Percentiles rank a stretch among this genome's conserved stretches.
phyloP scores from a whole-genome alignment of 805 yeast genomes.

The Candida cerambycidarum region DNA sequence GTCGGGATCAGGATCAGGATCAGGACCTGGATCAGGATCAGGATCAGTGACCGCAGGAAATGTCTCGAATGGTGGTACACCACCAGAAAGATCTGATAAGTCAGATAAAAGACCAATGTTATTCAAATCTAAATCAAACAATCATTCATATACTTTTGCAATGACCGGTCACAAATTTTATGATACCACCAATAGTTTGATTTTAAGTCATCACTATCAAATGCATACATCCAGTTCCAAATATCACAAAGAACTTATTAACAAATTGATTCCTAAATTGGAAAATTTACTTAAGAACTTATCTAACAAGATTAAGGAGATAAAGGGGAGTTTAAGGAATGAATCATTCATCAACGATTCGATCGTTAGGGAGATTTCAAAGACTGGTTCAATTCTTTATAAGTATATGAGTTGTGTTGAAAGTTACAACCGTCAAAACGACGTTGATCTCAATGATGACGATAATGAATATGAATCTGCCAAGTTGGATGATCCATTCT shows the following conservation, averaged over 20 bases:
- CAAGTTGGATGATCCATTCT: slow-evolving; percentile 40
- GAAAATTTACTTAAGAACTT: slow-evolving; percentile 37
- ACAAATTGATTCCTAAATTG: slow-evolving; percentile 36
- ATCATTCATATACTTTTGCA: slow-evolving; percentile 2
- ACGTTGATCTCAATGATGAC: slow-evolving; percentile 17
- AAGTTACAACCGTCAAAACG: slow-evolving; percentile 30
- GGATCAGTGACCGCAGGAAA: slow-evolving; percentile 10
- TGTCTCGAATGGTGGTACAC: slow-evolving; percentile 9
- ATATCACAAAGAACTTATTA: slow-evolving; percentile 30
- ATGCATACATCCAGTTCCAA: slow-evolving; percentile 26
- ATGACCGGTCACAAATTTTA: slow-evolving; percentile 4
- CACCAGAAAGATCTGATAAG: neutral
- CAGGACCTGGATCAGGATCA: no score
- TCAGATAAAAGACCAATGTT: slow-evolving; percentile 21
- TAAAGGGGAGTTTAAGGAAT: slow-evolving; percentile 38
- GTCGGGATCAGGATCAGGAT: slow-evolving; percentile 5
- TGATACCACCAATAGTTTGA: slow-evolving; percentile 22
- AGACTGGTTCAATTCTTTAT: slow-evolving; percentile 55
- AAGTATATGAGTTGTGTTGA: slow-evolving; percentile 33
- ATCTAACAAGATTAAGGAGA: slow-evolving; percentile 40
- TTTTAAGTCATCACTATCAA: slow-evolving; percentile 36
- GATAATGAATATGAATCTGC: slow-evolving; percentile 25
- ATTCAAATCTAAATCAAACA: slow-evolving; percentile 25
- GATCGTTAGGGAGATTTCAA: slow-evolving; percentile 46
- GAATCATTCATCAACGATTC: slow-evolving; percentile 41